Base-by-base conservation (phyloP, 2,329 filamentous ascomycete genomes). In the Clonostachys solani region DNA sequence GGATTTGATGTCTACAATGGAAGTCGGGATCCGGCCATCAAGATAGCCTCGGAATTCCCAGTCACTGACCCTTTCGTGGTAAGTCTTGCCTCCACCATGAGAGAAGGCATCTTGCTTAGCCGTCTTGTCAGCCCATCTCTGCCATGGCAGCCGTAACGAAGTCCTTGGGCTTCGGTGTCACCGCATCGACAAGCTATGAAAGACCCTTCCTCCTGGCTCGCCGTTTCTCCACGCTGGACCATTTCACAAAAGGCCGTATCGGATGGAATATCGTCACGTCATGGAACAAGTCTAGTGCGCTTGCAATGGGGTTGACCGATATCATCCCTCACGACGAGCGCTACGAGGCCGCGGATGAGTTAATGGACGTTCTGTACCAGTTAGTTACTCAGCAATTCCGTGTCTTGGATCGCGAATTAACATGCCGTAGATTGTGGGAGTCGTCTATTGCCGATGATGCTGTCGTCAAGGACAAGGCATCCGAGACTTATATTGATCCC, bases 61-160 rank as follows among this genome's bases (percentile, higher is more conserved):
- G 73, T 77, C 5, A 77, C 83, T 0, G 80, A 82, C 0, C 73
- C 1, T 79, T 81, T 0, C 84, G 81, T 2, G 81, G 83, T 0
- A 84, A 88, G 61, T 87, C 81, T 75, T 84, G 84, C 1, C 80
- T 87, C 15, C 86, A 85, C 50, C 84, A 88, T 58, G 50, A 85
- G 23, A 29, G 23, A 10, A 29, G 8, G 1, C 81, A 1, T 77
- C 79, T 0, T 86, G 83, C 49, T 80, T 9, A 29, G 9, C 3
- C 9, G 23, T 29, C 9, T 29, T 10, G 23, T 29, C 5, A 29
- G 23, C 23, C 60, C 23, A 62, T 76, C 12, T 62, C 73, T 1
- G 72, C 72, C 3, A 68, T 75, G 66, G 71, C 72, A 7, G 63
- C 71, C 5, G 68, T 65, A 4, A 74, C 74, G 1, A 66, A 72